phyloP scores from a whole-genome alignment of 163 green algal species.

The Chlorella variabilis region DNA sequence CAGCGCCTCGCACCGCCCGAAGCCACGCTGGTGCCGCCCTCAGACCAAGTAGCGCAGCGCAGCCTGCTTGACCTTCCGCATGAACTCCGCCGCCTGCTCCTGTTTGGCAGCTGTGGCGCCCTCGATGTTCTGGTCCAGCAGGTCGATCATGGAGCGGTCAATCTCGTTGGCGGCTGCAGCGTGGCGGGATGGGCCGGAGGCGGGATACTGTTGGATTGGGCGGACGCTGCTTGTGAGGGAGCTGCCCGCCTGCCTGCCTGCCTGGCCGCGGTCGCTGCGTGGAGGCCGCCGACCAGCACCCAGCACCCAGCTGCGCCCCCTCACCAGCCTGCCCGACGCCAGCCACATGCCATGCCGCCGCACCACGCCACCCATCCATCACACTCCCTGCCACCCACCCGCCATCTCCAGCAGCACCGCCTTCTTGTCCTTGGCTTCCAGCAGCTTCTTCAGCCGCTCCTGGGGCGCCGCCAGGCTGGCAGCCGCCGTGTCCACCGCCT shows the following conservation, averaged over 20 bases:
- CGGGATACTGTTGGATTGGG: neutral
- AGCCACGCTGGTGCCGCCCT: neutral
- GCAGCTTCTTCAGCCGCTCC: conserved; percentile 81
- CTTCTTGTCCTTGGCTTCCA: conserved; percentile 89
- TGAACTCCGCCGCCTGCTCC: conserved; percentile 81
- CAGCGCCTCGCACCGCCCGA: too few species aligned
- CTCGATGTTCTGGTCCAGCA: conserved; percentile 91
- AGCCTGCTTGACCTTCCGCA: conserved; percentile 86
- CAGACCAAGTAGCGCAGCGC: conserved; percentile 67
- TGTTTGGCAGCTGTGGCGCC: conserved; percentile 63
- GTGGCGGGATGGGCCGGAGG: neutral
- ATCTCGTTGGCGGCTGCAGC: conserved; percentile 28
- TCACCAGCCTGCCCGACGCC: neutral
- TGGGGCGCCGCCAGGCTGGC: conserved; percentile 50
- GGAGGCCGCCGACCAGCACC: too few species aligned
- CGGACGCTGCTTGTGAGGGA: too few species aligned
- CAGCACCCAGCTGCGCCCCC: too few species aligned
- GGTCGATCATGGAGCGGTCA: conserved; percentile 71
- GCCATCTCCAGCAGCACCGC: conserved; percentile 84
- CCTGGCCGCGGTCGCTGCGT: too few species aligned
- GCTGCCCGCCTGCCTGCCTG: too few species aligned
- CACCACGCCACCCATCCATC: neutral
- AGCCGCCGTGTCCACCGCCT: conserved; percentile 71
- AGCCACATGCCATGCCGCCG: neutral
- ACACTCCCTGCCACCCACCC: conserved; percentile 13